Percentiles rank a stretch among this genome's conserved stretches.
phyloP scores from a whole-genome alignment of 768 basidiomycete genomes.

The Agrocybe praecox region DNA sequence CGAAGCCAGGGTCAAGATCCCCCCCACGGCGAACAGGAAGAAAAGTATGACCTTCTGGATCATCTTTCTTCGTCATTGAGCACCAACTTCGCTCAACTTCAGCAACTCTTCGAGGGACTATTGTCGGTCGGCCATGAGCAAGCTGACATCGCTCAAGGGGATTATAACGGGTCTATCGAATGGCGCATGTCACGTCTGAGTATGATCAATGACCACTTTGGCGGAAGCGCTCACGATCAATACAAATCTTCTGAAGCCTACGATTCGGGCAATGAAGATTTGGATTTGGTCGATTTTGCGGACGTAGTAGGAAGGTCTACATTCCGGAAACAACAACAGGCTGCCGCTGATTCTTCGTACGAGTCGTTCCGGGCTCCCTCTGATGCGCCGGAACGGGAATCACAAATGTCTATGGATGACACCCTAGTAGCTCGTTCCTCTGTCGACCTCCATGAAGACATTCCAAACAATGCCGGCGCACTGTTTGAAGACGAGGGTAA shows the following conservation, averaged over 20 bases:
- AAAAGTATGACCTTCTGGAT: slow-evolving; percentile 49
- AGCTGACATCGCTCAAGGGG: slow-evolving; percentile 65
- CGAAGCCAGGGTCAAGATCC: slow-evolving; percentile 30
- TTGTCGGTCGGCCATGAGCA: slow-evolving; percentile 71
- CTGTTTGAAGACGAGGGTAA: slow-evolving; percentile 43
- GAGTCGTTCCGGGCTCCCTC: slow-evolving; percentile 29
- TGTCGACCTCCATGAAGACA: slow-evolving; percentile 17
- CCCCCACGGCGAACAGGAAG: slow-evolving; percentile 31
- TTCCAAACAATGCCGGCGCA: slow-evolving; percentile 21
- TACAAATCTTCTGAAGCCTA: slow-evolving; percentile 32
- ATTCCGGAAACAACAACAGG: slow-evolving; percentile 34
- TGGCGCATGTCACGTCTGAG: slow-evolving; percentile 77
- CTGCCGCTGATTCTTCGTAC: slow-evolving; percentile 25
- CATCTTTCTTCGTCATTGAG: slow-evolving; percentile 52
- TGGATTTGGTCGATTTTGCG: slow-evolving; percentile 65
- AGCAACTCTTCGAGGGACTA: slow-evolving; percentile 64
- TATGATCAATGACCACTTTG: slow-evolving; percentile 53
- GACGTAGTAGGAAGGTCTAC: slow-evolving; percentile 41
- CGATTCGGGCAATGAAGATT: slow-evolving; percentile 48
- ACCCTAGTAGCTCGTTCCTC: slow-evolving; percentile 26
- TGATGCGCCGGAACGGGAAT: slow-evolving; percentile 20
- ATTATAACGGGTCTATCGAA: slow-evolving; percentile 76
- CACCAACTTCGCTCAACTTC: slow-evolving; percentile 56
- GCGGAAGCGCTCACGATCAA: slow-evolving; percentile 37
- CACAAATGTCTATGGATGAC: slow-evolving; percentile 25